Conservation (phyloP, 2,329 filamentous ascomycete genomes). For the Hortaea sp. region DNA sequence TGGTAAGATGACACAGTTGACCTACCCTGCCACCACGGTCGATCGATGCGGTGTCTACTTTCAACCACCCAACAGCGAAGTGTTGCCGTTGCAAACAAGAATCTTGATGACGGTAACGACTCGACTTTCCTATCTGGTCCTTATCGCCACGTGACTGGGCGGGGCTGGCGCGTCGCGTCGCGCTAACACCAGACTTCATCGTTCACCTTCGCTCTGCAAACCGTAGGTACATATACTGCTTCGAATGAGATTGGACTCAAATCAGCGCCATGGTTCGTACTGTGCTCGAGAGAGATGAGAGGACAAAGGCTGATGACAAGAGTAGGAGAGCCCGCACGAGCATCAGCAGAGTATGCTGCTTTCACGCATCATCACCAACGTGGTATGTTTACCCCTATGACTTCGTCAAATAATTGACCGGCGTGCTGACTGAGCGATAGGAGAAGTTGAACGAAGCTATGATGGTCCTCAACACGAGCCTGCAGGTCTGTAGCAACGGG, state of each 20-base stretch:
- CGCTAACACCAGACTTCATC: neutral
- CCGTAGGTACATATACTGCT: neutral
- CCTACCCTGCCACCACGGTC: too few species aligned
- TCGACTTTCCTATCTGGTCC: neutral
- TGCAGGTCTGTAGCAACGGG: conserved; percentile 52
- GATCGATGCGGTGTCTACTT: neutral
- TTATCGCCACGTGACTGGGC: conserved; percentile 1
- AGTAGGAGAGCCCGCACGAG: conserved; percentile 86
- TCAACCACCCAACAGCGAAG: too few species aligned
- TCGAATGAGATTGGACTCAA: too few species aligned
- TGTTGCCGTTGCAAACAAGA: neutral
- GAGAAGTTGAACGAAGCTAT: conserved; percentile 96
- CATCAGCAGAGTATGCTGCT: conserved; percentile 92
- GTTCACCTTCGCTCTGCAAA: neutral
- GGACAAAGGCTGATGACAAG: neutral
- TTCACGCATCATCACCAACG: conserved; percentile 92
- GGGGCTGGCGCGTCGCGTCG: neutral
- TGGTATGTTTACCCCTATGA: conserved; percentile 50
- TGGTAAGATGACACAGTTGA: neutral
- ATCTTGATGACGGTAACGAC: neutral
- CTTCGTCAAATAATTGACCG: neutral
- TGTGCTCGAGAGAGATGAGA: neutral
- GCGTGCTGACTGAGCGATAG: conserved; percentile 35
- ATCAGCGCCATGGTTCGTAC: too few species aligned
- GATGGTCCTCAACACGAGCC: conserved; percentile 81